A percentile compares a stretch with the other conserved stretches of the same genome.
phyloP scores from a whole-genome alignment of 768 basidiomycete species.

The Trametes cinnabarina region DNA sequence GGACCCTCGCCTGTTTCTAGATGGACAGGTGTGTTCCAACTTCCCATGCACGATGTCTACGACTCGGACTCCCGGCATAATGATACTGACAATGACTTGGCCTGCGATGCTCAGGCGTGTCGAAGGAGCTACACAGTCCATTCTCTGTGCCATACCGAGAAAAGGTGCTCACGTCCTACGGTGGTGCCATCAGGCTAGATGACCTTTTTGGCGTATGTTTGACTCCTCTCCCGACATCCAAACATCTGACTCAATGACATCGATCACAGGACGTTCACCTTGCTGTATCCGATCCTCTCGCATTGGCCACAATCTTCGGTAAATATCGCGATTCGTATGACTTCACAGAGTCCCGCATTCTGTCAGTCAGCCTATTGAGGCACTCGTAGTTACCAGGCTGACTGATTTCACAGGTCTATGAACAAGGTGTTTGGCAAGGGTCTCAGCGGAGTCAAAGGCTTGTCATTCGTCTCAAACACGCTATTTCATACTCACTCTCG shows the following conservation, averaged over 20 bases:
- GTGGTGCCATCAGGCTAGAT: not conserved
- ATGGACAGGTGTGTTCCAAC: not conserved
- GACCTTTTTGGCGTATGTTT: not conserved
- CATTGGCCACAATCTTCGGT: not conserved
- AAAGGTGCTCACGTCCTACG: not conserved
- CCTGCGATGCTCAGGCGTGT: no score
- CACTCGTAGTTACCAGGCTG: not conserved
- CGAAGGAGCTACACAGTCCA: not conserved
- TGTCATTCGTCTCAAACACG: not conserved
- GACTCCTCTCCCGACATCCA: not conserved
- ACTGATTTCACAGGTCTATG: not conserved
- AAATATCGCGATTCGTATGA: not conserved
- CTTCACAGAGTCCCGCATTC: not conserved
- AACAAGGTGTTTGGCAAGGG: not conserved
- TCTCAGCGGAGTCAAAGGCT: not conserved
- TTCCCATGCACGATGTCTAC: no score
- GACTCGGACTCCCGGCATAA: no score
- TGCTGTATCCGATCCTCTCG: conserved; percentile 1
- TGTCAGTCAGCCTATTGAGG: not conserved
- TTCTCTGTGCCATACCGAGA: not conserved
- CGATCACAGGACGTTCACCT: not conserved
- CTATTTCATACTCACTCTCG: no score
- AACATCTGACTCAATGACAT: not conserved
- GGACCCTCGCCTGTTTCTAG: not conserved
- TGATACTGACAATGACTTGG: no score